These are phyloP conservation scores for Cyclocybe aegerita DNA, from an alignment of 768 basidiomycete species.

Conservation along the genomic window DNA sequence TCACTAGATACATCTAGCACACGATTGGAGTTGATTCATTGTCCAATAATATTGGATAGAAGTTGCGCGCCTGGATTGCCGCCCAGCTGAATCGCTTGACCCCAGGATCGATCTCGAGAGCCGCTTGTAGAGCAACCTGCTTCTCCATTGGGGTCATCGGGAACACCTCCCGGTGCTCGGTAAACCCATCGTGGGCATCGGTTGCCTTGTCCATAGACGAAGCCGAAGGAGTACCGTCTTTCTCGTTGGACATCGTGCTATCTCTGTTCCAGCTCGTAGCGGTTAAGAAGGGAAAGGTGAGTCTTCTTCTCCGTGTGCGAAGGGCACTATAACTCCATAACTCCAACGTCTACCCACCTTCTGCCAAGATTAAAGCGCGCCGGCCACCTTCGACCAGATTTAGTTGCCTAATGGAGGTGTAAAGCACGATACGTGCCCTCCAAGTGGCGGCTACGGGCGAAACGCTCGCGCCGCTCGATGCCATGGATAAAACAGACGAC, in stretches of 20 bases:
- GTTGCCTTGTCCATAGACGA: conserved; percentile 26
- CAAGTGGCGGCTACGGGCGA: too few species aligned
- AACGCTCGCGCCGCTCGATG: too few species aligned
- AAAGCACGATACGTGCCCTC: too few species aligned
- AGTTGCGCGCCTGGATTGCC: conserved; percentile 33
- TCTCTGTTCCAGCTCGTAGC: neutral
- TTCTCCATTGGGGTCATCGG: conserved; percentile 37
- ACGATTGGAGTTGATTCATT: neutral
- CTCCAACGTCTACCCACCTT: neutral
- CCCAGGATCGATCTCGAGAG: conserved; percentile 42
- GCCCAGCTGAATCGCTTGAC: conserved; percentile 32
- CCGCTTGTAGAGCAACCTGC: conserved; percentile 37
- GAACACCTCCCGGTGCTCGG: conserved; percentile 1
- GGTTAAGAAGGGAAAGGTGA: neutral
- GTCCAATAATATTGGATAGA: neutral
- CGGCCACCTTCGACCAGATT: too few species aligned
- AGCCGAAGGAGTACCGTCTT: neutral
- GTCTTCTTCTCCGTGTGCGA: neutral
- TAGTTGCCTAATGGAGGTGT: too few species aligned
- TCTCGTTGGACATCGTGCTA: neutral
- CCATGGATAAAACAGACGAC: too few species aligned
- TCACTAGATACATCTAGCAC: conserved; percentile 42
- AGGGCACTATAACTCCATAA: neutral
- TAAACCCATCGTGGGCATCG: conserved; percentile 12
- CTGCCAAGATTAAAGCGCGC: too few species aligned